Conservation (phyloP, 2,329 filamentous ascomycete species). For the Didymellaceae sp. region DNA sequence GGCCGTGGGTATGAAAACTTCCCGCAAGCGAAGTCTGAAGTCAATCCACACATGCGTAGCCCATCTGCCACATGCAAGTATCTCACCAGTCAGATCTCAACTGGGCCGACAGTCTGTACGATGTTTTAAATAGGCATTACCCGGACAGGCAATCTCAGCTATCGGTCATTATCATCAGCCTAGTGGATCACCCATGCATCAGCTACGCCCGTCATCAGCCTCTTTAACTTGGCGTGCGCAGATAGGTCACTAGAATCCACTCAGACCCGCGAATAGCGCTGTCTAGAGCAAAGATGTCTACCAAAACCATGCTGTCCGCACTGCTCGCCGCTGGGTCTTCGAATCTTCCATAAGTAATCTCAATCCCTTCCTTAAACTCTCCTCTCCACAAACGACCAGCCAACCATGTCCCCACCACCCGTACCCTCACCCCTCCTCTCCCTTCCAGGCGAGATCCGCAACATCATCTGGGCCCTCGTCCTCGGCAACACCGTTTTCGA, state of each 20-base stretch:
- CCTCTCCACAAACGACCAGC: background rate
- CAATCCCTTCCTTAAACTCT: too few species aligned
- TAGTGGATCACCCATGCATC: background rate
- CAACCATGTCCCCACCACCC: background rate
- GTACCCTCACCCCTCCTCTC: background rate
- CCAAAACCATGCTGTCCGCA: too few species aligned
- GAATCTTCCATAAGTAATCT: too few species aligned
- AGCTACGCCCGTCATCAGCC: constrained; percentile 1
- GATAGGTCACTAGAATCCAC: constrained; percentile 3
- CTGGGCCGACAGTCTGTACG: too few species aligned
- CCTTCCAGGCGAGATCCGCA: constrained; percentile 14
- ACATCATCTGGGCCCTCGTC: constrained; percentile 5
- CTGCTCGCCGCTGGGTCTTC: too few species aligned
- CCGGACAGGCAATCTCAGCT: too few species aligned
- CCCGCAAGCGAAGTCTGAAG: background rate
- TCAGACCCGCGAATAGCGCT: constrained; percentile 10
- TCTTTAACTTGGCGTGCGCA: constrained; percentile 1
- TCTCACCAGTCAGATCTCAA: too few species aligned
- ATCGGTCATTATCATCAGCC: background rate
- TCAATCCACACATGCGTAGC: background rate
- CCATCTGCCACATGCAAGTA: background rate
- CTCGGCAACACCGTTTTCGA: background rate
- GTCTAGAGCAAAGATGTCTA: too few species aligned
- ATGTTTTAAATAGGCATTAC: too few species aligned
- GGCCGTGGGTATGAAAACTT: background rate